Base-by-base conservation (phyloP, 139 green algal genomes). In the Chlorella sorokiniana region DNA sequence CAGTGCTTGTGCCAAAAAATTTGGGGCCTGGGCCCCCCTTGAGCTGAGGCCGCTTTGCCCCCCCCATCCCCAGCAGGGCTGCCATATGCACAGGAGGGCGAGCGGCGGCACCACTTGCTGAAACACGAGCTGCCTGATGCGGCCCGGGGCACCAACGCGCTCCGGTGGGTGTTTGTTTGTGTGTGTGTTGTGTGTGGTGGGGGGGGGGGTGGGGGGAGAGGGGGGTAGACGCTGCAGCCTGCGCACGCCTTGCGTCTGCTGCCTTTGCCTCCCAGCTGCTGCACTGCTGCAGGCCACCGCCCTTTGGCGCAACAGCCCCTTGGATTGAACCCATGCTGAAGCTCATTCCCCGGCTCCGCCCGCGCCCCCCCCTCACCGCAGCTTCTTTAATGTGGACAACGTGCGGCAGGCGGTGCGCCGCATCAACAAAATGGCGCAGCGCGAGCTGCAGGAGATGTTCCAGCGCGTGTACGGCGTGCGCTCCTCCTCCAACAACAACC, bases 401-500 rank as follows among this genome's bases (percentile, higher is more conserved):
- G 63, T 84, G 62, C 62, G 56, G 2, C 63, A 84, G 65, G 82
- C 82, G 10, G 45, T 86, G 73, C 56, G 69, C 31, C 51, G 68
- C 33, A 79, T 80, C 45, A 74, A 79, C 64, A 68, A 71, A 5
- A 86, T 86, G 82, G 62, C 82, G 48, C 82, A 86, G 51, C 45
- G 64, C 3, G 82, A 86, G 72, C 71, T 86, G 62, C 85, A 89
- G 80, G 78, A 64, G 2, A 78, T 72, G 56, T 89, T 89, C 40
- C 40, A 65, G 29, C 31, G 29, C 0, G 81, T 89, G 8, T 89
- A 88, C 40, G 75, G 75, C 14, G 71, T 83, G 8, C 64, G 76
- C 33, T 79, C 69, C 25, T 81, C 40, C 56, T 83, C 69, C 76
- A 89, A 89, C 74, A 89, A 89, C 51, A 89, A 89, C 73, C 73